Percentiles rank a stretch among this genome's conserved stretches.
These are phyloP conservation scores for Sphenostylis stenocarpa DNA, from an alignment of 306 rosid species.

Conservation along the genomic window DNA sequence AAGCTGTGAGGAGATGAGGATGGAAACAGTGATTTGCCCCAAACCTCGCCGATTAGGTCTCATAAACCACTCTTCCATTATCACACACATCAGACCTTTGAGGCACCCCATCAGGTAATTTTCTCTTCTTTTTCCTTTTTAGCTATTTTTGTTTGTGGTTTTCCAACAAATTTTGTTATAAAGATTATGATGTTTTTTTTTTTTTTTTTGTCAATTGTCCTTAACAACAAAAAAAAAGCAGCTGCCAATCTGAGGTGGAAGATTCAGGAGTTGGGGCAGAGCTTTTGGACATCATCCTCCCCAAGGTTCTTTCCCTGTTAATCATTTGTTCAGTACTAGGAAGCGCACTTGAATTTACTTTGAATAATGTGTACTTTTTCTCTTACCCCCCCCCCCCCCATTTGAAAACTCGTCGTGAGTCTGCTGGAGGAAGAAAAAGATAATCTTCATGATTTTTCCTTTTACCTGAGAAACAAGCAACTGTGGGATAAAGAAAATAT, in stretches of 20 bases:
- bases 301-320: constrained; percentile 49
- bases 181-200: neutral
- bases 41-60: constrained; percentile 72
- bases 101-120: constrained; percentile 51
- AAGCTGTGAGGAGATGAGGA: constrained; percentile 61
- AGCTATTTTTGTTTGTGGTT: neutral
- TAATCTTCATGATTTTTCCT: neutral
- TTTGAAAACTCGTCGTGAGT: too few relatives aligned
- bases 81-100: constrained; percentile 48
- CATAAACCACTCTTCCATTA: constrained; percentile 38
- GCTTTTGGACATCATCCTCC: constrained; percentile 67
- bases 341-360: neutral
- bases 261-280: constrained; percentile 67
- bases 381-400: too few relatives aligned
- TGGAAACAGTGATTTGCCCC: constrained; percentile 78
- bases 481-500: neutral
- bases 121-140: neutral
- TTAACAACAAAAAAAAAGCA: constrained; percentile 15
- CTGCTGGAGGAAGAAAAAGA: neutral
- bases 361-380: constrained; percentile 26
- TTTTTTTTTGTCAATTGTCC: neutral
- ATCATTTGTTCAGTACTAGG: neutral
- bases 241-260: constrained; percentile 51
- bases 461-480: neutral
- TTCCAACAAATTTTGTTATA: neutral